Conservation (phyloP, 2,329 filamentous ascomycete species). For the Aspergillus aculeatinus region DNA sequence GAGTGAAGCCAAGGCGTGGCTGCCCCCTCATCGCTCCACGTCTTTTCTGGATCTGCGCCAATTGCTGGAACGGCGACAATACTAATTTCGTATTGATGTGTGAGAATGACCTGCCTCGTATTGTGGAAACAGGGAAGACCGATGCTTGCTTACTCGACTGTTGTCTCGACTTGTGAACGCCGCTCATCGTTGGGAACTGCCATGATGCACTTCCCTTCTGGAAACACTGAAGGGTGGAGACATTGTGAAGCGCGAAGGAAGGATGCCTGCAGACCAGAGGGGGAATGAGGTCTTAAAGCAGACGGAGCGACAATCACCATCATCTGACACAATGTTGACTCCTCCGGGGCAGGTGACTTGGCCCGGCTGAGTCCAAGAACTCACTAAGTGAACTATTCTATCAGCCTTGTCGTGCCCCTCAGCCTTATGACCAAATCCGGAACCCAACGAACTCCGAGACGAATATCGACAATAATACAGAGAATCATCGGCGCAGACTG, state of each 20-base stretch:
- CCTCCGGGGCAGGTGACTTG: slow-evolving; percentile 5
- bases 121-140: neutral
- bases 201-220: slow-evolving; percentile 8
- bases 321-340: slow-evolving; percentile 7
- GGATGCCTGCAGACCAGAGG: neutral
- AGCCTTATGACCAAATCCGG: neutral
- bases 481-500: too few relatives aligned
- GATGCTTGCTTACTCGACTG: slow-evolving; percentile 28
- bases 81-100: slow-evolving; percentile 16
- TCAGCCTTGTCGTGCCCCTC: neutral
- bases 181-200: neutral
- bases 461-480: too few relatives aligned
- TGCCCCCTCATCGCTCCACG: slow-evolving; percentile 27
- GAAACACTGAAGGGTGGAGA: neutral
- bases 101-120: neutral
- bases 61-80: slow-evolving; percentile 39
- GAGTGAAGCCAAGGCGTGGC: slow-evolving; percentile 28
- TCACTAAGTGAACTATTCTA: too few relatives aligned
- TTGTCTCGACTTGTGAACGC: slow-evolving; percentile 2
- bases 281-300: neutral
- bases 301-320: neutral
- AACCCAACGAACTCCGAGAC: neutral
- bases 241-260: neutral
- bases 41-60: slow-evolving; percentile 30
- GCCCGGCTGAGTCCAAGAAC: neutral